Conservation (phyloP, 2,329 filamentous ascomycete species). For the Arthrobotrys iridis region DNA sequence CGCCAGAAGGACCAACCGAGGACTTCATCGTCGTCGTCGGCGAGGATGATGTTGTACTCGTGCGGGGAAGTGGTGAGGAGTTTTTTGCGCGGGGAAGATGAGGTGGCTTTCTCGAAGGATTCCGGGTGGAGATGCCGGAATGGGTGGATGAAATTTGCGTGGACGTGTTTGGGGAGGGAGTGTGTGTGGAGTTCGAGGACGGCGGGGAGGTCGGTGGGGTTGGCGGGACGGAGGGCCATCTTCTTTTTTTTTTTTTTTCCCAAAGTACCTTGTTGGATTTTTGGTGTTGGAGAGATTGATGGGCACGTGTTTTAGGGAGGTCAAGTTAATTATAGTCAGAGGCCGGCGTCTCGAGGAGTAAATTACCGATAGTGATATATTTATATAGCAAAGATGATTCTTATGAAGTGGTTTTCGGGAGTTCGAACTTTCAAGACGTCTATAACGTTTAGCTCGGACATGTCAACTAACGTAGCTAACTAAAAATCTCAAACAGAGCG, state of each 20-base stretch:
- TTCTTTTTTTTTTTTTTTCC: neutral
- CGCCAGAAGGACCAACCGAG: constrained; percentile 39
- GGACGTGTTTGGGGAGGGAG: constrained; percentile 17
- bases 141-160: constrained; percentile 31
- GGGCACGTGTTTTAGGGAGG: too few species aligned
- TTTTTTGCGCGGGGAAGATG: constrained; percentile 3
- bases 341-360: too few species aligned
- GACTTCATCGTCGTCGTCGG: neutral
- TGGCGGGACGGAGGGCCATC: constrained; percentile 25
- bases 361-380: too few species aligned
- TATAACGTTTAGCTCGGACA: too few species aligned
- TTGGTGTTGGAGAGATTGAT: too few species aligned
- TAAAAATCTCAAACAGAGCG: too few species aligned
- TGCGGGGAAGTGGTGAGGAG: neutral
- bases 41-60: constrained; percentile 23
- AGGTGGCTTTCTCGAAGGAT: neutral
- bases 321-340: too few species aligned
- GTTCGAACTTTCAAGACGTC: neutral
- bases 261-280: neutral
- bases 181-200: constrained; percentile 19
- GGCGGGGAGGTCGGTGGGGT: constrained; percentile 12
- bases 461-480: too few species aligned
- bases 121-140: constrained; percentile 12
- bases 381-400: too few species aligned
- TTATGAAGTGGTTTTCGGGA: neutral